Evolutionary conservation across 2,329 filamentous ascomycete species (phyloP), one percentile per base, ranked within the genome.

Genomic region (Thermothelomyces thermophilus): DNA sequence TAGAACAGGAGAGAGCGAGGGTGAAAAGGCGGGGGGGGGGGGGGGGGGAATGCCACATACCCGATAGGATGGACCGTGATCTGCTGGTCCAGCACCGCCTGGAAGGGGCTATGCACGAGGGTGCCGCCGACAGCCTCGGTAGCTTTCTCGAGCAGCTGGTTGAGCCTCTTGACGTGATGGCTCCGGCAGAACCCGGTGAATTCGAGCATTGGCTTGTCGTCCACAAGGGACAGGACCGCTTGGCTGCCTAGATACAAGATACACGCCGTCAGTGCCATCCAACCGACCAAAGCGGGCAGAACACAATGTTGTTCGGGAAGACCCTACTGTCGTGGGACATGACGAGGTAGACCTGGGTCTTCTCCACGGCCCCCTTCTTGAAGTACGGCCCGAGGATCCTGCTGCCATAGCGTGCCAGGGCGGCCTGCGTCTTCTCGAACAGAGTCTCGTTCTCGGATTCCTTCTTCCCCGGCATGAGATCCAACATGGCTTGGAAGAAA

Each of bases 1-100:
- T n/a, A n/a, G n/a, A n/a, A n/a, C n/a, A n/a, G n/a, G n/a, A n/a
- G n/a, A n/a, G n/a, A n/a, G n/a, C n/a, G n/a, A n/a, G n/a, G n/a
- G n/a, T n/a, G n/a, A n/a, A n/a, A n/a, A 51, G 39, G 16, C 33
- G 40, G 40, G 13, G 31, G 28, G 37, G 37, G n/a, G 34, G 7
- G 24, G 1, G 45, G 17, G 19, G 17, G 31, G 30, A 31, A 19
- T 5, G 17, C 40, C 50, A 63, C 70, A 62, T 68, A 76, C 69
- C 79, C 81, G 41, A 86, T 78, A 5, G 82, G 79, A 64, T 86
- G 82, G 11, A 85, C 82, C 0, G 82, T 84, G 19, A 85, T 73
- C 60, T 80, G 70, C 46, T 77, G 67, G 10, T 73, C 73, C 59
- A 82, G 67, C 13, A 76, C 64, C n/a, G 74, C 70, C 55, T 74